Conservation (phyloP, 2,329 filamentous ascomycete species). For the Endocalyx cinctus region DNA sequence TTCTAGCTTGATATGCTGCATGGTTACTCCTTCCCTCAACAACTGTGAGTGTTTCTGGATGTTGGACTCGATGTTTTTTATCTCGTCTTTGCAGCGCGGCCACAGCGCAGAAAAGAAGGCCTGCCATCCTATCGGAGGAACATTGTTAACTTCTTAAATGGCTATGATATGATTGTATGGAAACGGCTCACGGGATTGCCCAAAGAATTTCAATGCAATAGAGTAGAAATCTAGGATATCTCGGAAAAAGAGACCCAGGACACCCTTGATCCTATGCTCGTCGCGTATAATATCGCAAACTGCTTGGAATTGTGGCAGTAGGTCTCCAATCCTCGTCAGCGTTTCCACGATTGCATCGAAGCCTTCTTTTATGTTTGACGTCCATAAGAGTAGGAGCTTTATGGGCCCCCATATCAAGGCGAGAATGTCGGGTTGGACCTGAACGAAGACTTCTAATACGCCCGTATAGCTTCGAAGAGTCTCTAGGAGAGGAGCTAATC, state of each 20-base stretch:
- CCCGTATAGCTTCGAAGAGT: conserved; percentile 21
- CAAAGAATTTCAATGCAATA: conserved; percentile 26
- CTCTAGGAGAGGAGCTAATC: conserved; percentile 26
- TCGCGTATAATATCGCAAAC: conserved; percentile 15
- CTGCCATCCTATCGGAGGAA: no score
- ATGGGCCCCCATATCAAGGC: conserved; percentile 34
- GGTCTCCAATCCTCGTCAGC: conserved; percentile 17
- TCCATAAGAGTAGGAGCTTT: conserved; percentile 19
- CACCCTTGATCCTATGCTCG: conserved; percentile 19
- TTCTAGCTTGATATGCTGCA: conserved; percentile 12
- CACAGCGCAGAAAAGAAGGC: no score
- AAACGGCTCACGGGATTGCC: conserved; percentile 21
- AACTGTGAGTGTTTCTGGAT: conserved; percentile 8
- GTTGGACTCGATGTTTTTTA: conserved; percentile 1
- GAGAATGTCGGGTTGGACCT: conserved; percentile 28
- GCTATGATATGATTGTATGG: no score
- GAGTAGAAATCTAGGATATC: conserved; percentile 33
- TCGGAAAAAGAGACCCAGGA: conserved; percentile 28
- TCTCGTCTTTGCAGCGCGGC: no score
- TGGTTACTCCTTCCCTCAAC: conserved; percentile 9
- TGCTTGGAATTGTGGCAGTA: conserved; percentile 22
- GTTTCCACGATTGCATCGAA: conserved; percentile 20
- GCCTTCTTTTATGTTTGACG: conserved; percentile 14
- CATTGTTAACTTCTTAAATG: no score
- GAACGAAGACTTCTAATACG: conserved; percentile 25